phyloP scores from a whole-genome alignment of 108 stramenopile genomes.

The Halocafeteria seosinensis region DNA sequence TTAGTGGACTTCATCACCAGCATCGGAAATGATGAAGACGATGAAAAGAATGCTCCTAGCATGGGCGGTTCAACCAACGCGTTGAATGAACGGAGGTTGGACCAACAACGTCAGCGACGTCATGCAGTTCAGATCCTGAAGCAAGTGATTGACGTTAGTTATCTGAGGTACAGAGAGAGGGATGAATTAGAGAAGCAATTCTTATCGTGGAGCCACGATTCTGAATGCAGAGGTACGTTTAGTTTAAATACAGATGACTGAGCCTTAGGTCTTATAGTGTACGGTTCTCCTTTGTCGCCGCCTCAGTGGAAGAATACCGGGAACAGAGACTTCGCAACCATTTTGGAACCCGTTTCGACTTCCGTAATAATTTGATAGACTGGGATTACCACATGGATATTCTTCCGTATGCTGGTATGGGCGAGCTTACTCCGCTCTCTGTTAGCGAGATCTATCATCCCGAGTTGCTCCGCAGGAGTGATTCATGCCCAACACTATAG shows the following conservation, averaged over 20 bases:
- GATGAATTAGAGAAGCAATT: neutral
- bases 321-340: constrained; percentile 33
- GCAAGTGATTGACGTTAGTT: neutral
- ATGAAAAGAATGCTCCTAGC: too few relatives aligned
- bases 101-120: too few relatives aligned
- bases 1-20: constrained; percentile 18
- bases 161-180: neutral
- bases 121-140: too few relatives aligned
- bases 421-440: too few relatives aligned
- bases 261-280: too few relatives aligned
- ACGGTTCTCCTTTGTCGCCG: too few relatives aligned
- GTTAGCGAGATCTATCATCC: too few relatives aligned
- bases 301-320: constrained; percentile 14
- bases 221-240: too few relatives aligned
- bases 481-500: constrained; percentile 48
- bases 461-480: neutral
- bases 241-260: too few relatives aligned
- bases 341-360: constrained; percentile 42
- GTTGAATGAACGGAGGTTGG: too few relatives aligned
- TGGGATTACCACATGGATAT: constrained; percentile 45
- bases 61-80: too few relatives aligned
- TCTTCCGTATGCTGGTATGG: constrained; percentile 31
- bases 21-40: too few relatives aligned
- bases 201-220: neutral
- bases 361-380: constrained; percentile 31